Base-by-base conservation (phyloP, 345 rosid genomes). In the Boechera stricta region DNA sequence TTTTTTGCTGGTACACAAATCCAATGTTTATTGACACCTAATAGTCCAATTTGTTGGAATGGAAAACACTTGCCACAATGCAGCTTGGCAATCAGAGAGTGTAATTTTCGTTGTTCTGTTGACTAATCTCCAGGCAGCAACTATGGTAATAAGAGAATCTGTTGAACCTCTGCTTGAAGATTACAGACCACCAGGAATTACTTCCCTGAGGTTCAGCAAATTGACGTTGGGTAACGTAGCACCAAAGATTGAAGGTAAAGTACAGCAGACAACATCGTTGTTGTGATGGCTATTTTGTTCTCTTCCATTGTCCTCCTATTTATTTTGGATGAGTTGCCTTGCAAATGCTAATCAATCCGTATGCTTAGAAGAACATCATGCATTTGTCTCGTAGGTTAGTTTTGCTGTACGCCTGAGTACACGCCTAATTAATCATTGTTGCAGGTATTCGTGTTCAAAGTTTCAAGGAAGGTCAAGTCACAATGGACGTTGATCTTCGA, bases 361-460 rank as follows among this genome's bases (percentile, higher is more conserved):
- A 61, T 39, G 47, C 48, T 44, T 56, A 54, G 18, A 49, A 65
- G 64, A 31, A 29, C 58, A 8, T 28, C 60, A 33, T 49, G 65
- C 24, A 62, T 64, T 5, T 59, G 36, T 64, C 47, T 24, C 38
- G 0, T 54, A 35, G 41, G 26, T 12, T 56, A 35, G 10, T 28
- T 64, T 70, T 64, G n/a, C 18, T 15, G n/a, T 47, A 72, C 6
- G 62, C 48, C 49, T 77, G 21, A 12, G 8, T 29, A 36, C 42
- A 38, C 64, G 64, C 56, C 28, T 72, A 32, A 77, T 68, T 70
- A 16, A 71, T 71, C 75, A 63, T 74, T 74, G 33, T 58, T 81
- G 81, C 82, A 96, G 99, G 99, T 77, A 89, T 96, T 57, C 98
- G 97, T 45, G 97, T 96, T 76, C 99, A 93, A 85, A 96, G 93